Conservation (phyloP, 192 early-diverging fungal genomes). For the Backusella morwellensis region DNA sequence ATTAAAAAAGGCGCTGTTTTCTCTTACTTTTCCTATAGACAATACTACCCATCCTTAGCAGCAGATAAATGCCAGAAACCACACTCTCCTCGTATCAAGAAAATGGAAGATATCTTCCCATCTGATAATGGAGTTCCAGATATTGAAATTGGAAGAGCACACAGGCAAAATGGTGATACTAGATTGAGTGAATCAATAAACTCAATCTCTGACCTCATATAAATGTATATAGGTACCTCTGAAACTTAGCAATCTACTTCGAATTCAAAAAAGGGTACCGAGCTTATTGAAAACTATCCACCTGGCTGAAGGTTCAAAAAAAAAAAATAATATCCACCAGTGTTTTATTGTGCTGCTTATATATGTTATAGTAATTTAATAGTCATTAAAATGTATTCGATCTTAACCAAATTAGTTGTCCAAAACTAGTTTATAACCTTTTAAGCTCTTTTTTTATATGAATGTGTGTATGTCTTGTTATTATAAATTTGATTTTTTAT, state of each 20-base stretch:
- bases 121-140: background rate
- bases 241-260: background rate
- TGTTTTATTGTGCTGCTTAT: too few species aligned
- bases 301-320: background rate
- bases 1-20: constrained; percentile 49
- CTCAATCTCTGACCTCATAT: background rate
- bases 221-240: background rate
- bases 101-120: background rate
- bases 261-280: background rate
- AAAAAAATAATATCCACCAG: background rate
- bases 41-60: constrained; percentile 59
- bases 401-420: too few species aligned
- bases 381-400: too few species aligned
- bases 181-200: background rate
- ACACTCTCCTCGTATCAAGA: constrained; percentile 14
- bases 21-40: constrained; percentile 64
- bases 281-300: background rate
- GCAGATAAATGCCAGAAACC: background rate
- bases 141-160: background rate
- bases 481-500: too few species aligned
- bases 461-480: too few species aligned
- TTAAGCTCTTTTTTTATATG: too few species aligned
- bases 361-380: too few species aligned
- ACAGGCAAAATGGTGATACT: background rate
- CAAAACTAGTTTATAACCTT: too few species aligned